Evolutionary conservation across 352 stramenopile genomes (phyloP).

Genomic region (Globisporangium acanthophoron): DNA sequence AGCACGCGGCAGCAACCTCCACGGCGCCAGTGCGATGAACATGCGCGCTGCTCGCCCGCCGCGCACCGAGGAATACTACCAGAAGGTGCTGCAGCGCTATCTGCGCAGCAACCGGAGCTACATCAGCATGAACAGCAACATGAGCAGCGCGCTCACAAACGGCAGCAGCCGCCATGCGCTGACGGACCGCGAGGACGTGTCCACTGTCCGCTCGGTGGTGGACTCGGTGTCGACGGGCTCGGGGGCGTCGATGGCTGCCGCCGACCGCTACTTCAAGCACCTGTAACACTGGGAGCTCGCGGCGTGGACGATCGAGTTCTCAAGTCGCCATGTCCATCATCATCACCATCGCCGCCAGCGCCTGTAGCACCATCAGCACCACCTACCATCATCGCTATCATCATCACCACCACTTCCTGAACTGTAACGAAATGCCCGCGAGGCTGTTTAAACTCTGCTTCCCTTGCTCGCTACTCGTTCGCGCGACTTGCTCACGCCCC

Average conservation of each 20-base stretch:
- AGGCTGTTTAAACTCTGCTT: neutral
- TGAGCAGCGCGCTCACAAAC: slow-evolving; percentile 38
- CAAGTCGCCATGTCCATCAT: neutral
- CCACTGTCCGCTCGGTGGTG: slow-evolving; percentile 7
- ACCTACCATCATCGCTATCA: too few species aligned
- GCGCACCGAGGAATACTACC: slow-evolving; percentile 70
- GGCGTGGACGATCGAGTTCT: too few species aligned
- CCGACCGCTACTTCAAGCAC: slow-evolving; percentile 14
- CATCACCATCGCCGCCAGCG: neutral
- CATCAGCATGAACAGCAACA: slow-evolving; percentile 42
- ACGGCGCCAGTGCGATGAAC: neutral
- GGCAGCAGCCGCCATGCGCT: slow-evolving; percentile 32
- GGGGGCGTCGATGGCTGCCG: slow-evolving; percentile 4
- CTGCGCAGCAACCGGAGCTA: slow-evolving; percentile 48
- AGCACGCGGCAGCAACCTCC: slow-evolving; percentile 4
- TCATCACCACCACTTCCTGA: neutral
- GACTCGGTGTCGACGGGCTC: slow-evolving; percentile 16
- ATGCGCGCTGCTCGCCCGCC: slow-evolving; percentile 17
- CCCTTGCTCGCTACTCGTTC: neutral
- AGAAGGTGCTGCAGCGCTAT: slow-evolving; percentile 52
- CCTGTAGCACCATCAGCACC: neutral
- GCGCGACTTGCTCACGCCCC: too few species aligned
- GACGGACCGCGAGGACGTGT: slow-evolving; percentile 15
- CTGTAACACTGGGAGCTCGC: slow-evolving; percentile 10
- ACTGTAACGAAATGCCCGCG: neutral